Evolutionary conservation across 2,329 filamentous ascomycete genomes (phyloP).

Genomic region (Cladobotryum protrusum): DNA sequence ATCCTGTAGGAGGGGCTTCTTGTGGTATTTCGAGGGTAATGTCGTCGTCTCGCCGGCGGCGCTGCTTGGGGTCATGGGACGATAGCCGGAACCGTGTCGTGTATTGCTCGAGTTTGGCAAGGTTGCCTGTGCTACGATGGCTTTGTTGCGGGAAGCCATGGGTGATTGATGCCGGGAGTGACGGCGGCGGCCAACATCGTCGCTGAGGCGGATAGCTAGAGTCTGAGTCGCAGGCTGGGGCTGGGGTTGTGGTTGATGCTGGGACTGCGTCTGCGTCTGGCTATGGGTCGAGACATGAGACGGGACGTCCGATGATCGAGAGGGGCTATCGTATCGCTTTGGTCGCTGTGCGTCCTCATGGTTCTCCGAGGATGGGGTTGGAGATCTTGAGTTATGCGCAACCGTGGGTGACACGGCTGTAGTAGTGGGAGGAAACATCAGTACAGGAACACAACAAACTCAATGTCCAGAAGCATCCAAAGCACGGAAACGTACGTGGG

Average conservation of each 20-base stretch:
- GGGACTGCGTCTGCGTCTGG: neutral
- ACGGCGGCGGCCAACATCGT: conserved; percentile 36
- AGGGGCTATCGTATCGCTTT: conserved; percentile 48
- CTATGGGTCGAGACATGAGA: neutral
- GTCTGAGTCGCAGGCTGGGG: conserved; percentile 29
- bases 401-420: conserved; percentile 29
- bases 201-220: conserved; percentile 37
- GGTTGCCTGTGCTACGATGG: conserved; percentile 42
- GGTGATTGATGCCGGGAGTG: conserved; percentile 29
- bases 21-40: conserved; percentile 24
- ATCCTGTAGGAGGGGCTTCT: conserved; percentile 56
- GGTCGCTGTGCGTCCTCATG: conserved; percentile 44
- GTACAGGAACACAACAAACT: conserved; percentile 16
- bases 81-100: conserved; percentile 22
- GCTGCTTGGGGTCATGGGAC: conserved; percentile 32
- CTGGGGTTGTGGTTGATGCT: neutral
- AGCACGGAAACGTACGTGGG: conserved; percentile 47
- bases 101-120: conserved; percentile 23
- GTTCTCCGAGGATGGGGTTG: conserved; percentile 49
- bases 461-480: conserved; percentile 5
- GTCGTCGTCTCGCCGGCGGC: conserved; percentile 14
- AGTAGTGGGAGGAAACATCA: conserved; percentile 21
- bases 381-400: conserved; percentile 41
- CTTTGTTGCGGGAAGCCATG: conserved; percentile 36
- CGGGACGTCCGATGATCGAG: conserved; percentile 36